Evolutionary conservation across 129 eudicot genomes (phyloP).

Genomic region (Ambrosia artemisiifolia): DNA sequence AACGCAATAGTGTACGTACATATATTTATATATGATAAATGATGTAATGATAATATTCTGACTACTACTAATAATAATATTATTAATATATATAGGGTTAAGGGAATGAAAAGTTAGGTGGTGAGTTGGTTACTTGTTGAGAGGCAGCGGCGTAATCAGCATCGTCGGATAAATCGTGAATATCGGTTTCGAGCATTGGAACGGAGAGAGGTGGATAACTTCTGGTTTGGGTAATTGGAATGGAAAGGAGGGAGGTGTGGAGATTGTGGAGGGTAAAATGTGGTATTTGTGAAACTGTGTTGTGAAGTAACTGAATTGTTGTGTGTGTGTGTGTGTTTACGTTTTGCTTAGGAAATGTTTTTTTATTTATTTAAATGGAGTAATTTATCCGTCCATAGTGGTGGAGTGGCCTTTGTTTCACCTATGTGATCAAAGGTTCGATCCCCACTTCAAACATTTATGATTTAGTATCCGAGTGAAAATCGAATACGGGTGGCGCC

Average conservation of each 20-base stretch:
- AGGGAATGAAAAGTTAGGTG: background rate
- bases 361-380: no score
- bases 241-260: background rate
- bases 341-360: no score
- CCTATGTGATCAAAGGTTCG: no score
- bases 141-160: conserved; percentile 92
- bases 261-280: background rate
- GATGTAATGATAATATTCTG: no score
- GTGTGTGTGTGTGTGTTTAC: no score
- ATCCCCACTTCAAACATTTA: no score
- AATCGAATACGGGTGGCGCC: no score
- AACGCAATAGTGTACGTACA: background rate
- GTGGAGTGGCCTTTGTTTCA: no score
- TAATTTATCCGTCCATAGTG: no score
- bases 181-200: conserved; percentile 71
- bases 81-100: background rate
- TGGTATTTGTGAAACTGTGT: background rate
- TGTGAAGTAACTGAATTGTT: background rate
- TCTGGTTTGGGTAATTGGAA: conserved; percentile 23
- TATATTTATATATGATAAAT: background rate
- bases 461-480: no score
- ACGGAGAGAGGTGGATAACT: conserved; percentile 27
- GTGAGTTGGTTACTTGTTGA: conserved; percentile 51
- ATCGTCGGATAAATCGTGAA: conserved; percentile 84
- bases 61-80: no score